phyloP scores from a whole-genome alignment of 257 asterid species.

The Salvia miltiorrhiza region DNA sequence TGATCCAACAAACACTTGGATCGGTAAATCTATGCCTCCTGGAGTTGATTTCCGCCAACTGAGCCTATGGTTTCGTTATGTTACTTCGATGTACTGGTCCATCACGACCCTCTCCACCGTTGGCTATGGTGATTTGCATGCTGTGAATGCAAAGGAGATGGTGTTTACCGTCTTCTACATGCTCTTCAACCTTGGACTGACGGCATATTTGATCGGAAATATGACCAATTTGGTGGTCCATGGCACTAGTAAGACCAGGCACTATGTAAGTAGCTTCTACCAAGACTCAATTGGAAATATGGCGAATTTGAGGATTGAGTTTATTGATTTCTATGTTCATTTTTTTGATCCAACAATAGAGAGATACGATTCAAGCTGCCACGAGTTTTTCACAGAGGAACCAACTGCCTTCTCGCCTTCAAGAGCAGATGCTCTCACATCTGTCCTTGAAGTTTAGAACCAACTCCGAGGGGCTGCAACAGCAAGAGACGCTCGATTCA shows the following conservation, averaged over 20 bases:
- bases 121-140: conserved; percentile 66
- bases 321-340: neutral
- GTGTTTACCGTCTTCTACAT: conserved; percentile 38
- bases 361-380: conserved; percentile 60
- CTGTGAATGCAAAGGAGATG: conserved; percentile 46
- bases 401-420: conserved; percentile 45
- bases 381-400: conserved; percentile 57
- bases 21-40: conserved; percentile 27
- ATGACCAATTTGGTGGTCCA: conserved; percentile 65
- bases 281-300: too few relatives aligned
- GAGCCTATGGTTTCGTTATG: conserved; percentile 45
- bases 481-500: conserved; percentile 53
- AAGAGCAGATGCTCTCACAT: conserved; percentile 62
- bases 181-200: conserved; percentile 52
- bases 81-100: conserved; percentile 54
- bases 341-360: conserved; percentile 24
- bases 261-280: conserved; percentile 37
- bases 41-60: conserved; percentile 24
- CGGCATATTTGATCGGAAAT: conserved; percentile 54
- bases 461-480: conserved; percentile 58
- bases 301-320: neutral
- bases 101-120: conserved; percentile 49
- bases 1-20: conserved; percentile 41
- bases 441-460: conserved; percentile 50
- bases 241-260: conserved; percentile 50